These are phyloP conservation scores for Blastobotrys robertii DNA, from an alignment of 805 yeast species.

Conservation along the genomic window DNA sequence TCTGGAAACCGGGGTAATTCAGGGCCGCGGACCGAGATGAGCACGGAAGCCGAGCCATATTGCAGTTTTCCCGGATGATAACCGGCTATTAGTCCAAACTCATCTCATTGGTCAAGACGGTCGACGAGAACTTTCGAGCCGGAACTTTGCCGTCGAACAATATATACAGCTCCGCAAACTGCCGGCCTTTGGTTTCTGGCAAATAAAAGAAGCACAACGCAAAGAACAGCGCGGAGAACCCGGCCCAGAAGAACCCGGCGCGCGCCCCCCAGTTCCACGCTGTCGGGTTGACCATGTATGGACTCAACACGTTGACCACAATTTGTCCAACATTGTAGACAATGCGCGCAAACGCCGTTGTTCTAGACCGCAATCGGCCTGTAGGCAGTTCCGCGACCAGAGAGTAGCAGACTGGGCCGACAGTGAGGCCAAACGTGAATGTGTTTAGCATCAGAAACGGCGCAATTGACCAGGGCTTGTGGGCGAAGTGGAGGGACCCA, in stretches of 20 bases:
- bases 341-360: constrained; percentile 33
- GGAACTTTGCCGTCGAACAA: constrained; percentile 28
- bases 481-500: constrained; percentile 10
- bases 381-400: constrained; percentile 36
- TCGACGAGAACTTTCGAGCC: constrained; percentile 20
- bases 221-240: constrained; percentile 23
- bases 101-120: too few species aligned
- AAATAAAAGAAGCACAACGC: constrained; percentile 39
- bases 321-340: constrained; percentile 21
- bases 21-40: too few species aligned
- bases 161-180: constrained; percentile 47
- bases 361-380: constrained; percentile 32
- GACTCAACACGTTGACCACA: constrained; percentile 25
- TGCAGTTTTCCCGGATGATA: too few species aligned
- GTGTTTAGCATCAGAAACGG: constrained; percentile 37
- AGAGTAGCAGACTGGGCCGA: constrained; percentile 35
- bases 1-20: too few species aligned
- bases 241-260: constrained; percentile 39
- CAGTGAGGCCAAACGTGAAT: constrained; percentile 34
- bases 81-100: too few species aligned
- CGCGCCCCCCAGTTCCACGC: constrained; percentile 38
- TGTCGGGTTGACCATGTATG: constrained; percentile 38
- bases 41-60: too few species aligned
- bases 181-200: constrained; percentile 48
- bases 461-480: constrained; percentile 23